These are phyloP conservation scores for Brassica incana DNA, from an alignment of 345 rosid genomes.

Conservation along the genomic window DNA sequence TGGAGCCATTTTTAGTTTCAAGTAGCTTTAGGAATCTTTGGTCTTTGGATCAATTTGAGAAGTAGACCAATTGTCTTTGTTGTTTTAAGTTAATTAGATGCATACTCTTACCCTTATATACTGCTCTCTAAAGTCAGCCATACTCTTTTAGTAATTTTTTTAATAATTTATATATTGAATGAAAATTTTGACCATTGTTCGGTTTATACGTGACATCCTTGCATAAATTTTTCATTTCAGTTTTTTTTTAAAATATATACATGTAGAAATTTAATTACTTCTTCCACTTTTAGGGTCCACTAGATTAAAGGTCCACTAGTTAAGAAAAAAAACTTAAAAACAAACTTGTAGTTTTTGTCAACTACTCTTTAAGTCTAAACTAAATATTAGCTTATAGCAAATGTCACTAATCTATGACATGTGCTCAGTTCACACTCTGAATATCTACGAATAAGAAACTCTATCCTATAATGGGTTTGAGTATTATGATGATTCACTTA, in stretches of 20 bases:
- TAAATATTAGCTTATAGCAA: conserved; percentile 1
- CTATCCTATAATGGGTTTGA: background rate
- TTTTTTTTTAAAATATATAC: background rate
- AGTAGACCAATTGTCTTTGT: background rate
- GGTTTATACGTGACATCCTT: background rate
- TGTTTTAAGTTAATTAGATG: background rate
- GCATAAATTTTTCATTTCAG: background rate
- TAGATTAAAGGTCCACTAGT: background rate
- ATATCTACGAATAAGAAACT: background rate
- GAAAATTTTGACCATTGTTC: background rate
- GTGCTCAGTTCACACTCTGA: background rate
- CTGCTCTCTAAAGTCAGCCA: conserved; percentile 1
- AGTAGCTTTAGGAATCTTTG: background rate
- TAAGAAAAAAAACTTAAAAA: background rate
- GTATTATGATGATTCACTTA: background rate
- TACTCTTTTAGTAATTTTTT: background rate
- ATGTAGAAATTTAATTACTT: background rate
- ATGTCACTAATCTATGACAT: background rate
- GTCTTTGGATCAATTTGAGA: background rate
- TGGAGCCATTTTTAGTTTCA: conserved; percentile 23
- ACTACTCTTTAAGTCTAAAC: conserved; percentile 1
- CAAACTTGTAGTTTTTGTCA: background rate
- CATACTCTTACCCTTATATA: background rate
- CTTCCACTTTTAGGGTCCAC: background rate
- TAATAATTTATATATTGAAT: background rate